These are phyloP conservation scores for Arthrobotrys sphaeroides DNA, from an alignment of 2,329 filamentous ascomycete genomes.

Conservation along the genomic window DNA sequence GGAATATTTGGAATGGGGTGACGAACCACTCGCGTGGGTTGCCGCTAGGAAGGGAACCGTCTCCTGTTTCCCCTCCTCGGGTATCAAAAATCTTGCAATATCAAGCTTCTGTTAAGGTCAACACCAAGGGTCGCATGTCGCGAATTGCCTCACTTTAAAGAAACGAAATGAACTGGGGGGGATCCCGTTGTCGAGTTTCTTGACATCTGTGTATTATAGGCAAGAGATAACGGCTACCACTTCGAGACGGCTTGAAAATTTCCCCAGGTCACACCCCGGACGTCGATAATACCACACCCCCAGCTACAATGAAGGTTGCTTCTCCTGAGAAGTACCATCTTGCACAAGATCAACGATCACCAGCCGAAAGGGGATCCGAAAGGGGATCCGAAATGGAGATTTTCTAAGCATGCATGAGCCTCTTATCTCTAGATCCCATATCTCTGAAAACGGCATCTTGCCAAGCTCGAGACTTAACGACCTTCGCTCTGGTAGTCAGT, in stretches of 20 bases:
- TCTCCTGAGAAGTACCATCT: slow-evolving; percentile 14
- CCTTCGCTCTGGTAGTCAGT: too few relatives aligned
- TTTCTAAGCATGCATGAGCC: slow-evolving; percentile 19
- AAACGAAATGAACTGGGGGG: slow-evolving; percentile 44
- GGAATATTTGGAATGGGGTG: slow-evolving; percentile 16
- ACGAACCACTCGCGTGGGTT: slow-evolving; percentile 29
- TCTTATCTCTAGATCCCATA: slow-evolving; percentile 25
- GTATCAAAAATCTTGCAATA: slow-evolving; percentile 40
- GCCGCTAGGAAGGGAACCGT: slow-evolving; percentile 17
- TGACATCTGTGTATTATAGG: slow-evolving; percentile 19
- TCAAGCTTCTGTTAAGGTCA: slow-evolving; percentile 28
- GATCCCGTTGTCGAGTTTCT: slow-evolving; percentile 28
- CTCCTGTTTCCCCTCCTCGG: slow-evolving; percentile 27
- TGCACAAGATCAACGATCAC: slow-evolving; percentile 26
- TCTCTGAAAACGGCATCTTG: slow-evolving; percentile 27
- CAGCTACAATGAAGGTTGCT: slow-evolving; percentile 30
- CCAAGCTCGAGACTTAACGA: too few relatives aligned
- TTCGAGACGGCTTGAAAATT: slow-evolving; percentile 18
- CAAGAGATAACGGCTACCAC: slow-evolving; percentile 17
- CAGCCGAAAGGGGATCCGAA: slow-evolving; percentile 43
- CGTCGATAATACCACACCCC: slow-evolving; percentile 2
- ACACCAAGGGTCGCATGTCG: slow-evolving; percentile 36
- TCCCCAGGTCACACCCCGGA: slow-evolving; percentile 1
- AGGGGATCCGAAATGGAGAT: slow-evolving; percentile 43
- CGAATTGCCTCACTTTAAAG: slow-evolving; percentile 40